These are phyloP conservation scores for Saussurea involucrata DNA, from an alignment of 129 eudicot genomes.

Conservation along the genomic window DNA sequence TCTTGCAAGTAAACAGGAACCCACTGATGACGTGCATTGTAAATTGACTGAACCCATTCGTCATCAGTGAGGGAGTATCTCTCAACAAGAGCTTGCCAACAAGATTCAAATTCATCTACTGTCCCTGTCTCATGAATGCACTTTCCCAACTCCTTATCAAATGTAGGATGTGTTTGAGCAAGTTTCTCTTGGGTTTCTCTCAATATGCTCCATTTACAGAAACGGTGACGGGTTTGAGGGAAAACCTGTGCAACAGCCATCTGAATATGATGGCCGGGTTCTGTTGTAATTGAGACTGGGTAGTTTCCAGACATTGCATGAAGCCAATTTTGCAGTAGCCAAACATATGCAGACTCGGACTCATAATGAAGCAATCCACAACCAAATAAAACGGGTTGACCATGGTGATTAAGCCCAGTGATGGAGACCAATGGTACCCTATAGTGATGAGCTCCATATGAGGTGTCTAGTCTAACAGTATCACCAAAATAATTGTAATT, in stretches of 20 bases:
- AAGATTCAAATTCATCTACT: constrained; percentile 63
- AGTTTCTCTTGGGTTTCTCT: constrained; percentile 58
- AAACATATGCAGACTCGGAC: constrained; percentile 44
- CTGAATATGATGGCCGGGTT: constrained; percentile 43
- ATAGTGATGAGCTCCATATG: constrained; percentile 29
- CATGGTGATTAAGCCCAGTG: constrained; percentile 79
- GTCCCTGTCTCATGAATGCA: constrained; percentile 56
- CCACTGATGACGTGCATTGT: constrained; percentile 67
- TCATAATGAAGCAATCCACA: constrained; percentile 59
- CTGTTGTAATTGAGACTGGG: constrained; percentile 70
- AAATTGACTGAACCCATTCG: constrained; percentile 70
- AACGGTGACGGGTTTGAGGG: constrained; percentile 52
- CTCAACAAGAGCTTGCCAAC: constrained; percentile 51
- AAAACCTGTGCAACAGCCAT: constrained; percentile 50
- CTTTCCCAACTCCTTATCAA: constrained; percentile 52
- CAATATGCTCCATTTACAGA: constrained; percentile 65
- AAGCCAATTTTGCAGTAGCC: constrained; percentile 73
- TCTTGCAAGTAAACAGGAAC: constrained; percentile 70
- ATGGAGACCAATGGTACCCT: constrained; percentile 59
- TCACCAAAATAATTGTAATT: constrained; percentile 73
- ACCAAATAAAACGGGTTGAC: constrained; percentile 71
- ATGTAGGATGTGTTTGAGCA: constrained; percentile 37
- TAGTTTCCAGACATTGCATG: constrained; percentile 59
- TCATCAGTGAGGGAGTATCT: constrained; percentile 46
- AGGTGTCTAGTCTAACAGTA: constrained; percentile 59